Evolutionary conservation across 2,329 filamentous ascomycete genomes (phyloP), one percentile per base, ranked within the genome.

Genomic region (Diplodia corticola): DNA sequence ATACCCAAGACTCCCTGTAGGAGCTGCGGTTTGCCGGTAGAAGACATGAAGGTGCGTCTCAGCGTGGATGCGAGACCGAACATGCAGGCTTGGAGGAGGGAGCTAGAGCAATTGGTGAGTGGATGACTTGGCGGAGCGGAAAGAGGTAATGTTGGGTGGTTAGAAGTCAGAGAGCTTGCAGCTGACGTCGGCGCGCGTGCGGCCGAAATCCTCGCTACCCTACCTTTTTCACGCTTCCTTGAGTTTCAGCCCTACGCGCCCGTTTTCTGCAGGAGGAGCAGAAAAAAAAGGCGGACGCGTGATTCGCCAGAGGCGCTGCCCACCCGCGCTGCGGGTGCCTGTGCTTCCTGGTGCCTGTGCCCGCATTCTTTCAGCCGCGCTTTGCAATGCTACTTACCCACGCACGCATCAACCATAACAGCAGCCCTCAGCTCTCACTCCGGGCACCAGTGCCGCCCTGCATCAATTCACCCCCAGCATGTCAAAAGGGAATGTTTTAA

Each of bases 401-500:
- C 51, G 20, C 57, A 13, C 40, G 35, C 35, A 7, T 10, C 63
- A 46, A 22, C 44, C 17, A 17, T 13, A 7, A 13, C 63, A 26
- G 28, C 26, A 28, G 17, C 13, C 50, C 9, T 44, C 63, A 22
- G n/a, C 9, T 5, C n/a, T n/a, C 44, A 49, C 57, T 15, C 51
- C 7, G 2, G 15, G 26, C 17, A 35, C 37, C 54, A 46, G 24
- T 15, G 17, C 22, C 55, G 13, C 15, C 22, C 22, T 37, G 24
- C 37, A 24, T 15, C 37, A 24, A 60, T 30, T 46, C 17, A n/a
- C n/a, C 55, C 20, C 51, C 63, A 65, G 63, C 50, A 65, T 65
- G 63, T 57, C 63, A 22, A 65, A 6, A 40, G 51, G 28, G 63
- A 65, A 48, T 65, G 63, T 20, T 80, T 82, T 67, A 80, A 81